Base-by-base conservation (phyloP, 495 filamentous ascomycete genomes). In the Amniculicola lignicola region DNA sequence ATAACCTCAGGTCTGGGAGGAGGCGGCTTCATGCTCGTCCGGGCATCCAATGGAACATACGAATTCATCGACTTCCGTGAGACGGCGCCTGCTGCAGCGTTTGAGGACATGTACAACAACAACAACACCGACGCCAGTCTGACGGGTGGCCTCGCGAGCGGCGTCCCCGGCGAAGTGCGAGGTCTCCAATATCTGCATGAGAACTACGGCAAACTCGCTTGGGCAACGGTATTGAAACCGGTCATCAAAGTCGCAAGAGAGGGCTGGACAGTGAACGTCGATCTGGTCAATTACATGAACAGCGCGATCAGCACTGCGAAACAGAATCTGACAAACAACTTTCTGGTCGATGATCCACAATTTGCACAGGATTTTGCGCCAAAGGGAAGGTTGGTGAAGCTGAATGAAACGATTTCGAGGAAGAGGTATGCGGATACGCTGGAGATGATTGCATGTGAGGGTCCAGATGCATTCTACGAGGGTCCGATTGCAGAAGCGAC, bases 351-450 rank as follows among this genome's bases (percentile, higher is more conserved):
- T 0, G 79, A 95, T 51, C 86, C 87, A 0, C 77, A 79, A 0
- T 96, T 88, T 85, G 88, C 90, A 3, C 64, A 86, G 18, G 91
- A 96, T 57, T 96, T 95, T 68, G 90, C 90, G 12, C 91, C 91
- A 0, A 84, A 91, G 47, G 86, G 86, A 3, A 85, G 78, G 0
- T 72, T 86, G 2, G 63, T 95, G 0, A 75, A 76, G 10, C 66
- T 90, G 7, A 86, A 85, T 10, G 89, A 95, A 31, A 84, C 69
- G 0, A 87, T 96, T 46, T 90, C 87, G 0, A 74, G 90, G 22
- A 84, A 81, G 59, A 78, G 91, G 18, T 90, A 87, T 67, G 90
- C 88, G 10, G 72, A 86, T 52, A 90, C 89, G 0, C 76, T 96
- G 0, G 82, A 90, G 53, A 74, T 76, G 4, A 87, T 96, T 64